Conservation (phyloP, 2,329 filamentous ascomycete genomes). For the Juglanconis juglandina region DNA sequence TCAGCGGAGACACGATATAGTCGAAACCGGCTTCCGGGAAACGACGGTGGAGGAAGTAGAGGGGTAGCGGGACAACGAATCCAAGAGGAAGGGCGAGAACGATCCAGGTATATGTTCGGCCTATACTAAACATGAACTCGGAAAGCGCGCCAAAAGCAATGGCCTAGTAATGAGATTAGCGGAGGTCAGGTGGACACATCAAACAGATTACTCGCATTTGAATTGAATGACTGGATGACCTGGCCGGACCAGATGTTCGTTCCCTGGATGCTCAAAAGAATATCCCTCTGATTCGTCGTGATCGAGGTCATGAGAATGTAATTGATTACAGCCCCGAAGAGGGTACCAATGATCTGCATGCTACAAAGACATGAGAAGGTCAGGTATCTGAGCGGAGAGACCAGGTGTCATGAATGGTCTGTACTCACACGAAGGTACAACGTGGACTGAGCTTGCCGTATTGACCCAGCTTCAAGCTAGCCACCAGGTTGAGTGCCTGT, state of each 20-base stretch:
- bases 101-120: constrained; percentile 35
- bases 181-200: background rate
- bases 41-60: constrained; percentile 32
- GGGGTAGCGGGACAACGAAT: constrained; percentile 39
- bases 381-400: background rate
- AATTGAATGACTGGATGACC: constrained; percentile 44
- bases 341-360: constrained; percentile 38
- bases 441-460: constrained; percentile 36
- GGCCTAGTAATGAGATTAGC: background rate
- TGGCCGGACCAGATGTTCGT: constrained; percentile 47
- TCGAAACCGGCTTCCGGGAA: constrained; percentile 27
- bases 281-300: constrained; percentile 38
- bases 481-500: constrained; percentile 31
- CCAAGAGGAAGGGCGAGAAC: constrained; percentile 40
- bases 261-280: constrained; percentile 39
- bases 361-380: background rate
- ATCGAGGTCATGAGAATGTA: constrained; percentile 45
- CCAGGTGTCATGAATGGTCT: background rate
- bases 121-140: constrained; percentile 39
- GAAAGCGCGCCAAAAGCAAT: constrained; percentile 31
- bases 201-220: constrained; percentile 23
- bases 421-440: constrained; percentile 35
- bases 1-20: constrained; percentile 39
- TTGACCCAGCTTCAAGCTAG: constrained; percentile 36
- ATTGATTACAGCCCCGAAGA: constrained; percentile 41